phyloP scores from a whole-genome alignment of 345 rosid species.

The Diplotaxis tenuifolia region DNA sequence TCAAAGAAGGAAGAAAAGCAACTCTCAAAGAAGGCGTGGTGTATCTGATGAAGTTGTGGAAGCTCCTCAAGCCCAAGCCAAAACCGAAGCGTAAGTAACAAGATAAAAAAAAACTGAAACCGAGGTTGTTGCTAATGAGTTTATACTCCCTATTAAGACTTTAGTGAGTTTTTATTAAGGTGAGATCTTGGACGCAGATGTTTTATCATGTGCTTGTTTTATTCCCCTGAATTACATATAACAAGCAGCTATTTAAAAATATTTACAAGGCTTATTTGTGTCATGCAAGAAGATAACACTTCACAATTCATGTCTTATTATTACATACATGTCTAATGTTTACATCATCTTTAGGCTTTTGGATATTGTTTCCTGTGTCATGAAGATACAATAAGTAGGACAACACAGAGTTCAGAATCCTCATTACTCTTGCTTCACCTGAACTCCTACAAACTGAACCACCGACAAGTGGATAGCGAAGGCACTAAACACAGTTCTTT shows the following conservation, averaged over 20 bases:
- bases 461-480: background rate
- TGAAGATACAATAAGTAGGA: background rate
- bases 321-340: too few species aligned
- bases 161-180: background rate
- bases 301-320: too few species aligned
- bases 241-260: background rate
- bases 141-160: background rate
- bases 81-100: constrained; percentile 14
- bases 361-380: too few species aligned
- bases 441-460: background rate
- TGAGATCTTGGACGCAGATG: background rate
- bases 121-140: background rate
- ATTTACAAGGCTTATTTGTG: background rate
- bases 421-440: too few species aligned
- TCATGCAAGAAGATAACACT: too few species aligned
- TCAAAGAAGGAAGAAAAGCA: constrained; percentile 45
- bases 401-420: background rate
- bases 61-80: constrained; percentile 6
- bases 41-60: constrained; percentile 25
- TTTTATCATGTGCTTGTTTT: background rate
- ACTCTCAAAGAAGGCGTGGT: constrained; percentile 47
- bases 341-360: too few species aligned
- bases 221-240: background rate
- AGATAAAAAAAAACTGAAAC: background rate
- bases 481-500: too few species aligned